Conservation (phyloP, 148 eudicot genomes). For the Silene uniflora region DNA sequence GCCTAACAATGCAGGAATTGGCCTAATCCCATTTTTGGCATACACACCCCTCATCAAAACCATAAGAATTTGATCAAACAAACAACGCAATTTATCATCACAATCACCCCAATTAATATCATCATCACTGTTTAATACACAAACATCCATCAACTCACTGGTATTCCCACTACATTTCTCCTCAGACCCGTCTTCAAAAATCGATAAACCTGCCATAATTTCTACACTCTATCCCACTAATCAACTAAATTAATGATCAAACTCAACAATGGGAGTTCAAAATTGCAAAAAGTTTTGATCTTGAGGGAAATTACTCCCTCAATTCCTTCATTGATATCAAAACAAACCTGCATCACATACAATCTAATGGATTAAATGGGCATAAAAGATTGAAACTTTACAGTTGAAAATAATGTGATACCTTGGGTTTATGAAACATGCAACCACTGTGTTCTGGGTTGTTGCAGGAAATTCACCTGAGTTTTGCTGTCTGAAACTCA, state of each 20-base stretch:
- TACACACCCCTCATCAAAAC: conserved; percentile 42
- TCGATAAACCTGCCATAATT: conserved; percentile 51
- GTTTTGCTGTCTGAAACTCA: conserved; percentile 6
- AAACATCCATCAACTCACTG: conserved; percentile 17
- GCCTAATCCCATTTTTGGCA: conserved; percentile 46
- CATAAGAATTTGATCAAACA: conserved; percentile 68
- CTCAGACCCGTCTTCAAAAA: conserved; percentile 28
- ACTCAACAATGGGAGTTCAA: neutral
- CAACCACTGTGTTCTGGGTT: conserved; percentile 11
- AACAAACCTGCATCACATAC: conserved; percentile 19
- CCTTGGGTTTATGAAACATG: conserved; percentile 27
- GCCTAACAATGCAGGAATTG: conserved; percentile 48
- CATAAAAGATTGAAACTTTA: conserved; percentile 17
- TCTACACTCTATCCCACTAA: neutral
- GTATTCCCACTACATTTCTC: conserved; percentile 18
- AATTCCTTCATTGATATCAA: neutral
- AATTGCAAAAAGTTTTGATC: conserved; percentile 16
- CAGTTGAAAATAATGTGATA: conserved; percentile 6
- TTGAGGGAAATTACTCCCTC: conserved; percentile 7
- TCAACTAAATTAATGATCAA: conserved; percentile 2
- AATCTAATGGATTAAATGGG: conserved; percentile 20
- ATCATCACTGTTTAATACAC: conserved; percentile 28
- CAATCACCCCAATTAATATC: conserved; percentile 40
- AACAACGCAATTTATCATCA: conserved; percentile 41
- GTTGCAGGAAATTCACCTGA: conserved; percentile 16